A percentile compares a stretch with the other conserved stretches of the same genome.
Evolutionary conservation across 208 protist genomes (phyloP).

Genomic region (Crithidia sp.): DNA sequence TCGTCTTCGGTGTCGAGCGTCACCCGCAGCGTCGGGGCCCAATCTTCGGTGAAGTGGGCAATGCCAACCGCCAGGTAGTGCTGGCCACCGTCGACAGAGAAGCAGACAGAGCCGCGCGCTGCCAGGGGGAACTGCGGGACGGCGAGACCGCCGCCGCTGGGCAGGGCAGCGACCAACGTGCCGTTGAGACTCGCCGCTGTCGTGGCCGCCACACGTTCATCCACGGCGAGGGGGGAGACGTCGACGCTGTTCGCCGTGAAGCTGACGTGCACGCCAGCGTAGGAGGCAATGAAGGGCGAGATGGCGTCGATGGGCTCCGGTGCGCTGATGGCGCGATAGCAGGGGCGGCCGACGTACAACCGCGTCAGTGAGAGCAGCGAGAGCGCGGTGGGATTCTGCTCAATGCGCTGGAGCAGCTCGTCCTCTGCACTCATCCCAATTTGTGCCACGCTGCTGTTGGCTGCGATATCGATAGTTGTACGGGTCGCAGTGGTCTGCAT

Average conservation of each 20-base stretch:
- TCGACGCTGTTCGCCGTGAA: slow-evolving; percentile 25
- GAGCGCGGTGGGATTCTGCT: slow-evolving; percentile 38
- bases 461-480: too few species aligned
- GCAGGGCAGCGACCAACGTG: slow-evolving; percentile 45
- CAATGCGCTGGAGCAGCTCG: slow-evolving; percentile 47
- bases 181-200: slow-evolving; percentile 18
- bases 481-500: slow-evolving; percentile 16
- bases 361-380: slow-evolving; percentile 58
- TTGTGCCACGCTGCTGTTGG: too few species aligned
- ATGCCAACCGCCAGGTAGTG: slow-evolving; percentile 67
- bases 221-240: slow-evolving; percentile 18
- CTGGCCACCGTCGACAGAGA: slow-evolving; percentile 72
- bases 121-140: slow-evolving; percentile 42
- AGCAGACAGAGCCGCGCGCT: slow-evolving; percentile 53
- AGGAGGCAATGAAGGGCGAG: slow-evolving; percentile 29
- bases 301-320: slow-evolving; percentile 13
- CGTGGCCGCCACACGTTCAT: slow-evolving; percentile 4
- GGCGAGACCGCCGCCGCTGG: slow-evolving; percentile 10
- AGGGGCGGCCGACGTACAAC: slow-evolving; percentile 52
- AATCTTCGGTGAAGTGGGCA: slow-evolving; percentile 61
- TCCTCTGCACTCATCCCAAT: slow-evolving; percentile 14
- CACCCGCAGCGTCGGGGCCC: slow-evolving; percentile 64
- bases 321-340: slow-evolving; percentile 10
- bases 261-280: slow-evolving; percentile 31
- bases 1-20: slow-evolving; percentile 27